Base-by-base conservation (phyloP, 2,329 filamentous ascomycete species). In the Fusarium sp. region DNA sequence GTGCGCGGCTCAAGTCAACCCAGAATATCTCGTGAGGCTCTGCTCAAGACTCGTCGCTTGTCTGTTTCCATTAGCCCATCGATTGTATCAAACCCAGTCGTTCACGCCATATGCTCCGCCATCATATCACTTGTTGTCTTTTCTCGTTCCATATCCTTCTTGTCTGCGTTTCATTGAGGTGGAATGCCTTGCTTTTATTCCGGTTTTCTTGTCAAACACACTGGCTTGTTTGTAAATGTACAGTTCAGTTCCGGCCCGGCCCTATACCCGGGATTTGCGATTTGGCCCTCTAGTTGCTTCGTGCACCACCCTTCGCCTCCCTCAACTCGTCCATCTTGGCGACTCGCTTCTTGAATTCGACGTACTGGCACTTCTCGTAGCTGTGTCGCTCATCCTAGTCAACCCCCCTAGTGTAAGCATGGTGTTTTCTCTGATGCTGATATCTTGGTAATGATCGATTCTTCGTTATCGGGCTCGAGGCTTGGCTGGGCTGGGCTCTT, bases 301-400 rank as follows among this genome's bases (percentile, higher is more conserved):
- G 89, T 76, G 87, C 90, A 65, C 93, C 94, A 61, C 83, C 89
- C 87, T 96, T 97, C 63, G 92, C 89, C 72, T 89, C 94, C 78
- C 94, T 88, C 77, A 99, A 83, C 85, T 99, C 94, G 76, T 98
- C 90, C 96, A 99, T 99, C 90, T 97, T 98, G 77, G 92, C 93
- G 70, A 99, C 96, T 61, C 96, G 90, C 87, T 95, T 93, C 89
- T 97, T 97, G 87, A 99, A 99, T 80, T 98, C 96, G 70, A 92
- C 92, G 82, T 99, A 99, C 78, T 99, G 96, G 88, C 96, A 99
- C 82, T 98, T 98, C 80, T 99, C 96, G 86, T 99, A 99, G 77
- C 90, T 91, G 83, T 99, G 96, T 84, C 96, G 87, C 86, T 99
- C 96, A 80, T 94, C 90, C 96, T 98, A 78, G 62, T 59, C 61